A percentile compares a stretch with the other conserved stretches of the same genome.
Conservation (phyloP, 768 basidiomycete species). For the Coprinopsis sp. region DNA sequence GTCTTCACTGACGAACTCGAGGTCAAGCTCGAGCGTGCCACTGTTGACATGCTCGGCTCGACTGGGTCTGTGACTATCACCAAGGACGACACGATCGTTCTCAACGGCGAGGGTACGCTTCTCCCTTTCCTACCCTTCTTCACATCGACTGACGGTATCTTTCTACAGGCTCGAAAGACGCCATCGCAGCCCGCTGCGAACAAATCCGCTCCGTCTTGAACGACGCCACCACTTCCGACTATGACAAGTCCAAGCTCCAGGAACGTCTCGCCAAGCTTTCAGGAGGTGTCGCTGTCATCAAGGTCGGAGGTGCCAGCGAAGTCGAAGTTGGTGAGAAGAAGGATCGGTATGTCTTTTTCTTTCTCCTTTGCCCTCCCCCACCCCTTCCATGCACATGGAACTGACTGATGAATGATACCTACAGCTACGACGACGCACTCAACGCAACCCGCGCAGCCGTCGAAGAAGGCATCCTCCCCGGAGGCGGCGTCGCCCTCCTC, state of each 20-base stretch:
- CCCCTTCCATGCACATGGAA: too few relatives aligned
- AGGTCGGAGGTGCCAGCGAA: conserved; percentile 89
- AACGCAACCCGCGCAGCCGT: conserved; percentile 99
- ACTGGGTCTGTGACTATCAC: conserved; percentile 92
- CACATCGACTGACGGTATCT: too few relatives aligned
- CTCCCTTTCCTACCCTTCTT: too few relatives aligned
- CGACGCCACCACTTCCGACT: conserved; percentile 86
- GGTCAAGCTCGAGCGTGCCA: conserved; percentile 92
- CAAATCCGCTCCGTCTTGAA: conserved; percentile 83
- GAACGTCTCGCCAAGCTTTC: conserved; percentile 95
- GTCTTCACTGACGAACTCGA: conserved; percentile 97
- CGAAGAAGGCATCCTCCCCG: conserved; percentile 97
- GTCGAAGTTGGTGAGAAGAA: conserved; percentile 99
- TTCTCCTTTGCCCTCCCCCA: too few relatives aligned
- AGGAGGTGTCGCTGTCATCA: conserved; percentile 98
- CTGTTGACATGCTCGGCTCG: conserved; percentile 82
- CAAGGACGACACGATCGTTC: conserved; percentile 95
- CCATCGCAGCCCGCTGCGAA: conserved; percentile 90
- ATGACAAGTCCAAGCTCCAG: conserved; percentile 91
- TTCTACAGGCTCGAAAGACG: conserved; percentile 84
- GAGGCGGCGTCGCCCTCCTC: conserved; percentile 90
- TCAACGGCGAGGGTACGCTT: conserved; percentile 95
- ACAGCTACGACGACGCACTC: conserved; percentile 95
- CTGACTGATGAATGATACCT: too few relatives aligned
- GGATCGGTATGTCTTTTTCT: too few relatives aligned